Evolutionary conservation across 148 eudicot species (phyloP).

Genomic region (Vaccinium vitisidaea): DNA sequence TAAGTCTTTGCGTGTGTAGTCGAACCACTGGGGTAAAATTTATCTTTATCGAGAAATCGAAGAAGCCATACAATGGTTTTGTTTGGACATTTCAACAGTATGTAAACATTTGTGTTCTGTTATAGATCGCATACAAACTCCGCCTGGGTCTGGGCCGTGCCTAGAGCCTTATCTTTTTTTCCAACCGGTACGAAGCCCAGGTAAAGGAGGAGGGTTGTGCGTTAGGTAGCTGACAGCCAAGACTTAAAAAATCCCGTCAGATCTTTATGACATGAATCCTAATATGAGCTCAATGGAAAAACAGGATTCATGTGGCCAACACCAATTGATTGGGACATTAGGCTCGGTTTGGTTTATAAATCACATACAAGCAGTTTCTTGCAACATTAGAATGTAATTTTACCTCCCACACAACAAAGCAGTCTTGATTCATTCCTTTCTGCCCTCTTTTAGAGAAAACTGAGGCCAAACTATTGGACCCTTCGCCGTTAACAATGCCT

Average conservation of each 20-base stretch:
- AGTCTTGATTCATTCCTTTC: conserved; percentile 75
- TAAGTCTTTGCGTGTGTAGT: background rate
- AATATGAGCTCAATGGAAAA: too few relatives aligned
- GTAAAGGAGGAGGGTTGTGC: too few relatives aligned
- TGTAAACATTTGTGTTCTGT: background rate
- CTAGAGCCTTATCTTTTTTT: too few relatives aligned
- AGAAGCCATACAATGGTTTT: background rate
- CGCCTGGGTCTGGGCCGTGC: too few relatives aligned
- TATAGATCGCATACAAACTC: too few relatives aligned
- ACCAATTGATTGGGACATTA: too few relatives aligned
- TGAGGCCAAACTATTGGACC: conserved; percentile 33
- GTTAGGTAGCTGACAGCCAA: too few relatives aligned
- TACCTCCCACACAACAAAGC: conserved; percentile 75
- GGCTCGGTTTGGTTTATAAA: too few relatives aligned
- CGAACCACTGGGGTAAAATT: background rate
- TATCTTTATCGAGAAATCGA: background rate
- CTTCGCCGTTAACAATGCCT: conserved; percentile 29
- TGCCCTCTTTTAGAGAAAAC: conserved; percentile 60
- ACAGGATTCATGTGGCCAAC: too few relatives aligned
- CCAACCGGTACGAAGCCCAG: too few relatives aligned
- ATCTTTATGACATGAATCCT: too few relatives aligned
- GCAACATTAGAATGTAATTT: conserved; percentile 34
- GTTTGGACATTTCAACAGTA: background rate
- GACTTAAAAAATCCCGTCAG: too few relatives aligned
- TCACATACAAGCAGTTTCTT: background rate